These are phyloP conservation scores for Azolla pinnata DNA, from an alignment of 75 land plant species.

Conservation along the genomic window DNA sequence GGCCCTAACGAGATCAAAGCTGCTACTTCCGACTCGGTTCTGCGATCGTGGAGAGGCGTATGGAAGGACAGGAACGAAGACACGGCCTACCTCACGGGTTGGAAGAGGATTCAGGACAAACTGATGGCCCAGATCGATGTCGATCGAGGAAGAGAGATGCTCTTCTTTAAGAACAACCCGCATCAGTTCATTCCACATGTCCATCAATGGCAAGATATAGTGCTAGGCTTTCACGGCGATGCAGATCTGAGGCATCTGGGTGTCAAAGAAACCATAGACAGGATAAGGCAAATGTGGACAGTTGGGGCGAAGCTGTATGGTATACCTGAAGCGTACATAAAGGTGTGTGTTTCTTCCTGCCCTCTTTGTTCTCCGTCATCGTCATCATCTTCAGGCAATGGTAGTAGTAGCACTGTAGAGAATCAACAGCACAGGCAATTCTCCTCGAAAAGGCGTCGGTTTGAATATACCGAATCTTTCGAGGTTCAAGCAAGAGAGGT, in stretches of 20 bases:
- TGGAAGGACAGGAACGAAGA: conserved; percentile 95
- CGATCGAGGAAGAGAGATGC: conserved; percentile 26
- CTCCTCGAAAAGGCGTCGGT: conserved; percentile 45
- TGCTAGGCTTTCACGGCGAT: conserved; percentile 47
- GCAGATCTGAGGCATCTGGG: conserved; percentile 64
- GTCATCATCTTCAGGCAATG: conserved; percentile 17
- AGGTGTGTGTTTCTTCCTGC: conserved; percentile 59
- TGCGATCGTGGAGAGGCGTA: conserved; percentile 60
- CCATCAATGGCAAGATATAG: conserved; percentile 80
- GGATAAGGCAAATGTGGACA: conserved; percentile 76
- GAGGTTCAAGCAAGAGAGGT: conserved; percentile 76
- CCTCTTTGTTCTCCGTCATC: conserved; percentile 36
- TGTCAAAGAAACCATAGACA: conserved; percentile 68
- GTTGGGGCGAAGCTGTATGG: conserved; percentile 86
- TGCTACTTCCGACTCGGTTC: conserved; percentile 48
- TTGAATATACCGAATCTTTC: conserved; percentile 76
- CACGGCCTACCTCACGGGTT: conserved; percentile 74
- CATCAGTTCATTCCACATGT: conserved; percentile 58
- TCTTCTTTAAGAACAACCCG: conserved; percentile 64
- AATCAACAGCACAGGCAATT: not conserved
- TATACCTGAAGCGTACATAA: conserved; percentile 67
- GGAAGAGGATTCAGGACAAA: conserved; percentile 93
- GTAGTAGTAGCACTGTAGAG: too few species aligned
- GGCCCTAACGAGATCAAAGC: conserved; percentile 57
- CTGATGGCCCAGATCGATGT: conserved; percentile 38